Conservation (phyloP, 176 grass and related monocot species). For the Bothriochloa decipiens region DNA sequence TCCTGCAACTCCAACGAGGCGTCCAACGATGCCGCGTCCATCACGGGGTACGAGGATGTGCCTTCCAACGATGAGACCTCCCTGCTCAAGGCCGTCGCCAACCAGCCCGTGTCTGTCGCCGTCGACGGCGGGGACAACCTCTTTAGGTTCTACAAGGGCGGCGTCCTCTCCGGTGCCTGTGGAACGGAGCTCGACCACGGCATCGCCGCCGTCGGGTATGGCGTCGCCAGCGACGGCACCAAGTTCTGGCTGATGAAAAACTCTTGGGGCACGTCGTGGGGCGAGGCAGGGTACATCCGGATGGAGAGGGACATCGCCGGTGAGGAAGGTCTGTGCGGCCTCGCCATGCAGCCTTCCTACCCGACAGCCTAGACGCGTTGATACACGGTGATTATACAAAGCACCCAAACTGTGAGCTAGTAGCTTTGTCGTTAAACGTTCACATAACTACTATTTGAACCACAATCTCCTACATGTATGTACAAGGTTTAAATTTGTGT, state of each 20-base stretch:
- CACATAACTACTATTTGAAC: no score
- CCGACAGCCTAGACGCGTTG: constrained; percentile 3
- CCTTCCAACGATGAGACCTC: constrained; percentile 41
- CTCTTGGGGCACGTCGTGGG: constrained; percentile 43
- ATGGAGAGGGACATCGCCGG: constrained; percentile 36
- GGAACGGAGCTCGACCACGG: constrained; percentile 33
- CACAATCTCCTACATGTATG: not conserved
- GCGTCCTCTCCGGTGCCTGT: constrained; percentile 37
- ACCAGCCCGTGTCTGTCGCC: constrained; percentile 32
- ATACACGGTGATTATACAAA: not conserved
- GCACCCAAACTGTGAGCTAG: no score
- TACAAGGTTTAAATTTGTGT: not conserved
- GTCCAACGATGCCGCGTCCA: constrained; percentile 27
- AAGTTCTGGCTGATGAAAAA: constrained; percentile 61
- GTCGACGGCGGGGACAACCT: constrained; percentile 40
- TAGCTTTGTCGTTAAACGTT: no score
- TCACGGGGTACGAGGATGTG: constrained; percentile 51
- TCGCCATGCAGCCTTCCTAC: constrained; percentile 6
- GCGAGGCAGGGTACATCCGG: constrained; percentile 37
- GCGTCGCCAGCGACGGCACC: constrained; percentile 20
- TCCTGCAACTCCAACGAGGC: constrained; percentile 21
- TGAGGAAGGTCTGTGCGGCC: constrained; percentile 22
- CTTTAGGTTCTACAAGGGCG: constrained; percentile 45
- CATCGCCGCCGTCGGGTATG: constrained; percentile 51
- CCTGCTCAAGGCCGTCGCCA: constrained; percentile 48